phyloP scores from a whole-genome alignment of 495 filamentous ascomycete species.

The Xylaria cubensis region DNA sequence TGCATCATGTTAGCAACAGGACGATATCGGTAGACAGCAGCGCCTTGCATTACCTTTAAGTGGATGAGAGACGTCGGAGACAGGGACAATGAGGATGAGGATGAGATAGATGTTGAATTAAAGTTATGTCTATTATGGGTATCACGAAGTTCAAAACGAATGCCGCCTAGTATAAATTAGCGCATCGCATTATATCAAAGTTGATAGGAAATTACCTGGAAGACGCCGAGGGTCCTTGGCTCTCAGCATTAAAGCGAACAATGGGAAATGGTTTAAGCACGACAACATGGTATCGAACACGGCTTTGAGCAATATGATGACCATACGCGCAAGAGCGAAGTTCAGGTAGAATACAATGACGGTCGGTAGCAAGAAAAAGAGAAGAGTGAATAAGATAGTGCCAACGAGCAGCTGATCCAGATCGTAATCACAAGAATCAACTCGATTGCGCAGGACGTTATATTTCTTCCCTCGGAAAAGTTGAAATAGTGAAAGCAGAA shows the following conservation, averaged over 20 bases:
- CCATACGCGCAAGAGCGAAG: constrained; percentile 92
- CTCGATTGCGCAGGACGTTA: constrained; percentile 95
- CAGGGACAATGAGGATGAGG: constrained; percentile 26
- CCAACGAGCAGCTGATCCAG: constrained; percentile 96
- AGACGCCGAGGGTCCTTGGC: constrained; percentile 91
- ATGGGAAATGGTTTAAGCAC: constrained; percentile 95
- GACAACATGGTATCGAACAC: constrained; percentile 87
- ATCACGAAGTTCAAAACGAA: constrained; percentile 89
- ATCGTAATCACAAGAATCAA: constrained; percentile 98
- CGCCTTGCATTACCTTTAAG: constrained; percentile 65
- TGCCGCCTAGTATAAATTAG: constrained; percentile 65
- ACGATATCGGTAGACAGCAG: background rate
- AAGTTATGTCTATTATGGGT: constrained; percentile 58
- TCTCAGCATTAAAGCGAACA: constrained; percentile 96
- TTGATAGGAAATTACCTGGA: constrained; percentile 62
- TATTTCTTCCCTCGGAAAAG: constrained; percentile 97
- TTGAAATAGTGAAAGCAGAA: constrained; percentile 95
- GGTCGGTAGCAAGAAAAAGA: constrained; percentile 94
- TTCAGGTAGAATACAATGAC: constrained; percentile 96
- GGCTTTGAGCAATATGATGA: constrained; percentile 91
- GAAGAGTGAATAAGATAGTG: constrained; percentile 93
- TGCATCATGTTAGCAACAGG: constrained; percentile 45
- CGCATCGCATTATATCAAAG: background rate
- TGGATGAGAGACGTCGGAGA: constrained; percentile 76
- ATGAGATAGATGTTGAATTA: constrained; percentile 37